These are phyloP conservation scores for Picochlorum sp. DNA, from an alignment of 139 green algal species.

Conservation along the genomic window DNA sequence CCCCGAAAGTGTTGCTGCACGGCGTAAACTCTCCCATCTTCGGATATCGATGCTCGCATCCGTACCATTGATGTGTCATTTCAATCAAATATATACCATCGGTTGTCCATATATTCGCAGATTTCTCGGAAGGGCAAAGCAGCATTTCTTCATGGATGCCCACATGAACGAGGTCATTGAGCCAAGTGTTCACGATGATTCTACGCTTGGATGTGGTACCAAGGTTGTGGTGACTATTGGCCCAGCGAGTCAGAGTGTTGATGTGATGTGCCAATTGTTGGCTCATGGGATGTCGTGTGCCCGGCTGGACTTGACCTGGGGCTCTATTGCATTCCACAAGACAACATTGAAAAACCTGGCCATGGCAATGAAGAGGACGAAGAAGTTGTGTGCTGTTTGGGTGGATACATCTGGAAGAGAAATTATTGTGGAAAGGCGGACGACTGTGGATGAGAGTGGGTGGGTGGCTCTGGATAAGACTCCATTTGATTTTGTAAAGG, in stretches of 20 bases:
- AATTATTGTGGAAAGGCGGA: slow-evolving; percentile 24
- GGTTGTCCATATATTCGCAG: not conserved
- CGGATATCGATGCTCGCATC: not conserved
- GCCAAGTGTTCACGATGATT: slow-evolving; percentile 12
- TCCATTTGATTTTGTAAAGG: slow-evolving; percentile 16
- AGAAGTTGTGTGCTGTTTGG: slow-evolving; percentile 65
- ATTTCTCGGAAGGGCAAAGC: slow-evolving; percentile 5
- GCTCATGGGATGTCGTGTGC: slow-evolving; percentile 57
- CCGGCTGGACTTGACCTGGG: slow-evolving; percentile 70
- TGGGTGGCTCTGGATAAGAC: slow-evolving; percentile 58
- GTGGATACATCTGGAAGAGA: slow-evolving; percentile 66
- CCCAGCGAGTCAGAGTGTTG: slow-evolving; percentile 51
- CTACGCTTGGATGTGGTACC: slow-evolving; percentile 12
- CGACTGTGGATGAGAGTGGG: slow-evolving; percentile 24
- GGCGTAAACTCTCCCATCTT: not conserved
- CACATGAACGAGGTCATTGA: slow-evolving; percentile 20
- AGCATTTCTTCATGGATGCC: slow-evolving; percentile 35
- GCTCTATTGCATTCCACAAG: slow-evolving; percentile 50
- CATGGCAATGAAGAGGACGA: slow-evolving; percentile 48
- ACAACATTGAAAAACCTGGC: slow-evolving; percentile 59
- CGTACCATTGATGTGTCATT: too few relatives aligned
- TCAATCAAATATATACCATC: too few relatives aligned
- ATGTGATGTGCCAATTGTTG: slow-evolving; percentile 53
- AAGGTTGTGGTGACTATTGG: slow-evolving; percentile 69
- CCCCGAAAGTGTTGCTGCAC: too few relatives aligned